Conservation (phyloP, 768 basidiomycete genomes). For the Podaxis pistillaris region DNA sequence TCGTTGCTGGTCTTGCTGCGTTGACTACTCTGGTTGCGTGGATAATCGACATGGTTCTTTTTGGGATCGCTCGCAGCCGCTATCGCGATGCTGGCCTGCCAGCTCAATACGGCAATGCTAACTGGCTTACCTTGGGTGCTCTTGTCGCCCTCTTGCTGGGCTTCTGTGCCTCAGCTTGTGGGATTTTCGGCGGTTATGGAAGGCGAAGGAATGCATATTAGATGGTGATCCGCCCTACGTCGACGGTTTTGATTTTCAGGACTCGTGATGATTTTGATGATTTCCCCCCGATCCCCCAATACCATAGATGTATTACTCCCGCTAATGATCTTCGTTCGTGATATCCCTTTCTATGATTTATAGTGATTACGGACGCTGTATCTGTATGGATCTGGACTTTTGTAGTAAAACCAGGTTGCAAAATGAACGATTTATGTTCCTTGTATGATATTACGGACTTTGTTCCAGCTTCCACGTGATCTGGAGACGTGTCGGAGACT, state of each 20-base stretch:
- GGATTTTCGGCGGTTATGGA: conserved; percentile 66
- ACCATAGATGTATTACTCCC: background rate
- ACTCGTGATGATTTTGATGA: background rate
- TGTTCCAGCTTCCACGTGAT: background rate
- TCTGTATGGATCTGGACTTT: background rate
- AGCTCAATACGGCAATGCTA: conserved; percentile 74
- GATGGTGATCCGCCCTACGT: background rate
- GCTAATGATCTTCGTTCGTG: background rate
- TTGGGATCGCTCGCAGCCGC: conserved; percentile 62
- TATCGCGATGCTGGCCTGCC: conserved; percentile 45
- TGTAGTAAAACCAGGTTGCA: background rate
- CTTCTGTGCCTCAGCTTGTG: conserved; percentile 64
- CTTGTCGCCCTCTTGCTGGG: conserved; percentile 63
- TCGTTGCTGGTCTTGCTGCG: conserved; percentile 64
- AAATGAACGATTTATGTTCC: background rate
- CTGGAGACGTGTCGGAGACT: background rate
- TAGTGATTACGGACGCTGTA: background rate
- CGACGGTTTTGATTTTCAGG: no score
- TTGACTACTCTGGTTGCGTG: conserved; percentile 67
- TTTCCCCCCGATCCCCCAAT: background rate
- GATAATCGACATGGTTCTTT: conserved; percentile 79
- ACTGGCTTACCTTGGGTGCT: conserved; percentile 80
- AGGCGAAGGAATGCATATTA: conserved; percentile 30
- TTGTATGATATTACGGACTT: background rate
- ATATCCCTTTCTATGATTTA: background rate